These are phyloP conservation scores for Cephalotrichum gorgonifer DNA, from an alignment of 2,329 filamentous ascomycete species.

Conservation along the genomic window DNA sequence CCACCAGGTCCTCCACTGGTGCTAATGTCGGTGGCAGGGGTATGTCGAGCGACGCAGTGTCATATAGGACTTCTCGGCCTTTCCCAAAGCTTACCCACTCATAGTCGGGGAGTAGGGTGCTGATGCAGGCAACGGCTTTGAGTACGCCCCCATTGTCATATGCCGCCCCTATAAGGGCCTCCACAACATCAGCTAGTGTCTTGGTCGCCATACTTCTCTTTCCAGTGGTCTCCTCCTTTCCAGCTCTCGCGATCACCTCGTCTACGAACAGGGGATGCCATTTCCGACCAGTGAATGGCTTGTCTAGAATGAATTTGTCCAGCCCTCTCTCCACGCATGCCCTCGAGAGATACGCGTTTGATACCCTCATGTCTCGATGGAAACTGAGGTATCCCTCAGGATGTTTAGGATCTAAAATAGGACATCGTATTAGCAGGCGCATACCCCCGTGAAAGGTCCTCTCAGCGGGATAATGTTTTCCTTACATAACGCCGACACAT, in stretches of 20 bases:
- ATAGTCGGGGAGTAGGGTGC: slow-evolving; percentile 52
- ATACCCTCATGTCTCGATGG: slow-evolving; percentile 59
- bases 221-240: slow-evolving; percentile 4
- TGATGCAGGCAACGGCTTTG: slow-evolving; percentile 54
- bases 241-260: slow-evolving; percentile 15
- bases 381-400: slow-evolving; percentile 67
- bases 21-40: slow-evolving; percentile 28
- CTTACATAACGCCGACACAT: slow-evolving; percentile 46
- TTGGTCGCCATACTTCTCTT: slow-evolving; percentile 56
- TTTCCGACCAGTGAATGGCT: slow-evolving; percentile 55
- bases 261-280: slow-evolving; percentile 60
- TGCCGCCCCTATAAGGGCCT: slow-evolving; percentile 70
- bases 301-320: slow-evolving; percentile 61
- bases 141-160: slow-evolving; percentile 57
- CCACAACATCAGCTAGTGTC: slow-evolving; percentile 75
- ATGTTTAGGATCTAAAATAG: slow-evolving; percentile 48
- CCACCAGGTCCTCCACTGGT: slow-evolving; percentile 55
- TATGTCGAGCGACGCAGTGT: slow-evolving; percentile 22
- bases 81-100: slow-evolving; percentile 37
- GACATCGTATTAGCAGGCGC: neutral
- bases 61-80: slow-evolving; percentile 32
- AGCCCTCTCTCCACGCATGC: slow-evolving; percentile 55
- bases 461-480: too few species aligned
- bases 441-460: neutral
- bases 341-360: slow-evolving; percentile 61